phyloP scores from a whole-genome alignment of 768 basidiomycete genomes.

The Russula lepida region DNA sequence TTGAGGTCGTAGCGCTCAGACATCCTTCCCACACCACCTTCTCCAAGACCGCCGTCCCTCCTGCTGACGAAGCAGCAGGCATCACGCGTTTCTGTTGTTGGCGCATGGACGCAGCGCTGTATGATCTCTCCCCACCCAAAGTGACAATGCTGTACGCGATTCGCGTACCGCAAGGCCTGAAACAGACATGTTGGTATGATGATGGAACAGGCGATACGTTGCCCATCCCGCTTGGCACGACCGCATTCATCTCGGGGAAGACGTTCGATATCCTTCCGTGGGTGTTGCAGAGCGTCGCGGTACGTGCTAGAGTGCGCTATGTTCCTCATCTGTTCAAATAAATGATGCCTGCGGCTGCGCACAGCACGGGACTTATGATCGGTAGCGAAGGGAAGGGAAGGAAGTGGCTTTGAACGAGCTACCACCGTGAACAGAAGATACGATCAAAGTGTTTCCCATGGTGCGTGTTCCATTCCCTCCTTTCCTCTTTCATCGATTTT shows the following conservation, averaged over 20 bases:
- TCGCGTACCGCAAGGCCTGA: slow-evolving; percentile 52
- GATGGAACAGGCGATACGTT: slow-evolving; percentile 81
- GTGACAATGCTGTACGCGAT: slow-evolving; percentile 80
- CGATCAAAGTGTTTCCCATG: slow-evolving; percentile 63
- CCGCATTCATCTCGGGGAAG: slow-evolving; percentile 70
- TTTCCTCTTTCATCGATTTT: neutral
- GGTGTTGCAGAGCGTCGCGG: slow-evolving; percentile 67
- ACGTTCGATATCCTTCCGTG: slow-evolving; percentile 68
- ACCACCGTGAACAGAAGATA: slow-evolving; percentile 74
- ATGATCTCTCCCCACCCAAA: slow-evolving; percentile 62
- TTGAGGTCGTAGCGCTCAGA: slow-evolving; percentile 62
- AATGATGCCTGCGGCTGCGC: slow-evolving; percentile 68
- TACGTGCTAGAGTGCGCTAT: slow-evolving; percentile 64
- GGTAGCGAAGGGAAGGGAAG: slow-evolving; percentile 62
- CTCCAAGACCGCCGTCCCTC: slow-evolving; percentile 64
- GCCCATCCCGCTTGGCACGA: slow-evolving; percentile 73
- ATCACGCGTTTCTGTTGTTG: slow-evolving; percentile 78
- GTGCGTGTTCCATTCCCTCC: slow-evolving; percentile 28
- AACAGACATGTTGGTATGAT: slow-evolving; percentile 67
- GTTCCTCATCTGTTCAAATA: slow-evolving; percentile 82
- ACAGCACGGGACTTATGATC: slow-evolving; percentile 73
- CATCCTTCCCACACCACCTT: slow-evolving; percentile 79
- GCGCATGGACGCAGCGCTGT: slow-evolving; percentile 86
- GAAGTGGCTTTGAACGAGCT: slow-evolving; percentile 60
- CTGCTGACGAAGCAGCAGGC: slow-evolving; percentile 63